phyloP scores from a whole-genome alignment of 2,329 filamentous ascomycete genomes.

The Talaromyces atroroseus region DNA sequence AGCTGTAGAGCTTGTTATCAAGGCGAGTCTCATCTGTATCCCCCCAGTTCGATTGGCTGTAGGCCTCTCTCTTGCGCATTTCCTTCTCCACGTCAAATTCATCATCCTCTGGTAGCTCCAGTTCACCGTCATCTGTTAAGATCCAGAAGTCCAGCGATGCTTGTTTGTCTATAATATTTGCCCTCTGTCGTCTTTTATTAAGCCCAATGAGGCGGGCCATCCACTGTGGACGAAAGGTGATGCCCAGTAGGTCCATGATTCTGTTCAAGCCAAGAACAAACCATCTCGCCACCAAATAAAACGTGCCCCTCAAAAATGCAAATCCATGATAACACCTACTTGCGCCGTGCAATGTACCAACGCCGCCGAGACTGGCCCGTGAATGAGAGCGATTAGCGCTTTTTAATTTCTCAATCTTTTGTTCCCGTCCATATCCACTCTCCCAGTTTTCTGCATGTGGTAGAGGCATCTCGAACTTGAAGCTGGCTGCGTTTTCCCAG shows the following conservation, averaged over 20 bases:
- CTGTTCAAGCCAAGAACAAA: conserved; percentile 51
- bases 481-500: conserved; percentile 28
- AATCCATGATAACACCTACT: conserved; percentile 69
- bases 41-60: conserved; percentile 35
- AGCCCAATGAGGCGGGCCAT: conserved; percentile 40
- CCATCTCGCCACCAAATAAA: conserved; percentile 57
- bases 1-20: conserved; percentile 69
- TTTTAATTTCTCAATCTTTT: conserved; percentile 38
- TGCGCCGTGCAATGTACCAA: conserved; percentile 73
- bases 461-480: conserved; percentile 29
- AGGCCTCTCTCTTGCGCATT: conserved; percentile 58
- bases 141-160: conserved; percentile 50
- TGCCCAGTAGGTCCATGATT: conserved; percentile 53
- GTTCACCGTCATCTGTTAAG: conserved; percentile 47
- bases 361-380: conserved; percentile 50
- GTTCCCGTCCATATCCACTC: conserved; percentile 43
- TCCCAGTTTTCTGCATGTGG: conserved; percentile 34
- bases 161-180: conserved; percentile 13
- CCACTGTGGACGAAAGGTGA: conserved; percentile 61
- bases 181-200: conserved; percentile 17
- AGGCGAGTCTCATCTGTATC: conserved; percentile 59
- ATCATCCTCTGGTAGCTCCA: conserved; percentile 54
- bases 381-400: conserved; percentile 32
- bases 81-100: conserved; percentile 77
- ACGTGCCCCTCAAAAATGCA: conserved; percentile 71